These are phyloP conservation scores for Limonomyces culmigenus DNA, from an alignment of 1,284 basidiomycete genomes.

Conservation along the genomic window DNA sequence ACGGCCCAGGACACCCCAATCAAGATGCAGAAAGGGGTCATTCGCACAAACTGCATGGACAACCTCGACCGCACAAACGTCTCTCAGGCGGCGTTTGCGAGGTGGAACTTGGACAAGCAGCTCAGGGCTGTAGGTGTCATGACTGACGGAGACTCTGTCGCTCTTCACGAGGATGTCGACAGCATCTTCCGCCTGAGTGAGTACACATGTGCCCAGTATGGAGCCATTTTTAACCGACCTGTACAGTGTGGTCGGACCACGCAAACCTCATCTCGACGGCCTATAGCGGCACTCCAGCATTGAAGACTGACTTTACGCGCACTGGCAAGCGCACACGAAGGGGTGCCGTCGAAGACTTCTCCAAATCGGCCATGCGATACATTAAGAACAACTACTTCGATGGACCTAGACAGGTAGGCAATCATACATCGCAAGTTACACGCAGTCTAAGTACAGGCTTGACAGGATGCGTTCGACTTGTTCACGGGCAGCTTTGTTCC, in stretches of 20 bases:
- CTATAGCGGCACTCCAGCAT: conserved; percentile 88
- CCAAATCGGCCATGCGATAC: conserved; percentile 80
- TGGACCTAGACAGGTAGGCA: conserved; percentile 72
- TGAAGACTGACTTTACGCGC: conserved; percentile 95
- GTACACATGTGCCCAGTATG: conserved; percentile 13
- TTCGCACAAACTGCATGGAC: conserved; percentile 89
- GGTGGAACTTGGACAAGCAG: conserved; percentile 72
- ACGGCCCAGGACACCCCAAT: conserved; percentile 24
- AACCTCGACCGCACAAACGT: conserved; percentile 97
- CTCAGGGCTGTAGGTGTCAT: conserved; percentile 60
- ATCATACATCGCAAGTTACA: too few species aligned
- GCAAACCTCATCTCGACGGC: conserved; percentile 85
- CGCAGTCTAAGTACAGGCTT: conserved; percentile 4
- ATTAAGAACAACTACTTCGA: conserved; percentile 97
- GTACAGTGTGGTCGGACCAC: conserved; percentile 94
- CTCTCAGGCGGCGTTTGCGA: conserved; percentile 78
- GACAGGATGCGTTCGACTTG: conserved; percentile 83
- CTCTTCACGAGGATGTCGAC: conserved; percentile 66
- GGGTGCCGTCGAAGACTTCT: conserved; percentile 74
- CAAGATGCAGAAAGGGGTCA: conserved; percentile 44
- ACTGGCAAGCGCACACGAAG: conserved; percentile 79
- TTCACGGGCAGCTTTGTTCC: conserved; percentile 86
- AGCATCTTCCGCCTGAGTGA: conserved; percentile 78
- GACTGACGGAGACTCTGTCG: conserved; percentile 49
- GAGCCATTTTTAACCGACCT: conserved; percentile 3